Percentiles rank a stretch among this genome's conserved stretches.
phyloP scores from a whole-genome alignment of 75 land plant species.

The Cryptomeria japonica region DNA sequence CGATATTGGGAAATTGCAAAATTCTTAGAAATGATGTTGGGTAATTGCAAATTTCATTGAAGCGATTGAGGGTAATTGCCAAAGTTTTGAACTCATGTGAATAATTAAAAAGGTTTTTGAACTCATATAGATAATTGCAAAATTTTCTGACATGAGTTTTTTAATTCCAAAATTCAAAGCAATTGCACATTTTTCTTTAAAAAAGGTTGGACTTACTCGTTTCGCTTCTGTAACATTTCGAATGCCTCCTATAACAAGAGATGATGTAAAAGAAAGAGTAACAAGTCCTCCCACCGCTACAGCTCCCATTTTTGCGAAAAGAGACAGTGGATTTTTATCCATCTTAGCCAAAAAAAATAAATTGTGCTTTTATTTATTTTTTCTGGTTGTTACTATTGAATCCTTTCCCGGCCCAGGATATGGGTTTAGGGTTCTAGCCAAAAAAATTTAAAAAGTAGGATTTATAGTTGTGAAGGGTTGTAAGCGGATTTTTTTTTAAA shows the following conservation, averaged over 20 bases:
- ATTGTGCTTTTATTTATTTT: neutral
- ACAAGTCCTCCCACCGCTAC: conserved; percentile 43
- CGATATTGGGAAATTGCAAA: too few species aligned
- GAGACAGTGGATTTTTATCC: conserved; percentile 22
- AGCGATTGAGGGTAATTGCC: too few species aligned
- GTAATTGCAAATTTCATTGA: too few species aligned
- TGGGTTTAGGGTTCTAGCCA: neutral
- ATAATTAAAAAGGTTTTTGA: too few species aligned
- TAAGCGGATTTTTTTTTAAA: neutral
- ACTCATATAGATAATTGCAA: too few species aligned
- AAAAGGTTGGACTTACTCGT: conserved; percentile 24
- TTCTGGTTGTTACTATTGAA: neutral
- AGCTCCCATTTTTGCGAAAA: conserved; percentile 34
- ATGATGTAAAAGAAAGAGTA: conserved; percentile 48
- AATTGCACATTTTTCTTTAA: neutral
- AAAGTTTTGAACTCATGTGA: too few species aligned
- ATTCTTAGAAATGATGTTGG: too few species aligned
- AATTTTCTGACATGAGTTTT: neutral
- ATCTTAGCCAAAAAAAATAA: neutral
- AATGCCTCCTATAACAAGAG: conserved; percentile 34
- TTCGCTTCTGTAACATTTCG: conserved; percentile 40
- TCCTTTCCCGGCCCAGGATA: neutral
- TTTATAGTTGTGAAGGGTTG: neutral
- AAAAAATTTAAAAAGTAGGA: too few species aligned
- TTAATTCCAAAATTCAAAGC: neutral